A percentile compares a stretch with the other conserved stretches of the same genome.
These are phyloP conservation scores for Botrytis squamosa DNA, from an alignment of 2,329 filamentous ascomycete species.

Conservation along the genomic window DNA sequence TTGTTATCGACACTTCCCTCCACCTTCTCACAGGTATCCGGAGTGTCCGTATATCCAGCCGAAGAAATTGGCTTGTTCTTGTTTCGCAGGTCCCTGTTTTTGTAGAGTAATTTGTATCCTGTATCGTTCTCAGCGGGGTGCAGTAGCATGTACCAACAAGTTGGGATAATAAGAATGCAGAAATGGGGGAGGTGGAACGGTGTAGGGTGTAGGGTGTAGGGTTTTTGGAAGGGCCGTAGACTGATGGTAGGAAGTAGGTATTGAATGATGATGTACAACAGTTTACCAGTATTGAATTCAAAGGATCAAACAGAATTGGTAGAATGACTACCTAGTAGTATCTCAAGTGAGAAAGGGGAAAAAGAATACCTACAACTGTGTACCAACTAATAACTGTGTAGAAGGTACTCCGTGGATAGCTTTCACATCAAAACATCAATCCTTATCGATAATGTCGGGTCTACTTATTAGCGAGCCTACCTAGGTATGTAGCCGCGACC, in stretches of 20 bases:
- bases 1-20: not conserved
- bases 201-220: not conserved
- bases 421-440: not conserved
- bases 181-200: not conserved
- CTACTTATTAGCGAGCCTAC: not conserved
- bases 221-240: not conserved
- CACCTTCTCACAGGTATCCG: not conserved
- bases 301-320: not conserved
- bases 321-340: not conserved
- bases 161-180: not conserved
- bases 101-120: not conserved
- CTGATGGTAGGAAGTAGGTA: not conserved
- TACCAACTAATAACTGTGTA: not conserved
- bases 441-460: not conserved
- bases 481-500: not conserved
- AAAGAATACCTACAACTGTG: not conserved
- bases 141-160: not conserved
- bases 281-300: not conserved
- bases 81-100: not conserved
- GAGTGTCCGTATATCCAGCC: not conserved
- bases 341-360: not conserved
- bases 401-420: not conserved
- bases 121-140: not conserved
- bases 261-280: not conserved
- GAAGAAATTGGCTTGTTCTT: not conserved